A percentile compares a stretch with the other conserved stretches of the same genome.
phyloP scores from a whole-genome alignment of 768 basidiomycete genomes.

The Hysterangium stoloniferum region DNA sequence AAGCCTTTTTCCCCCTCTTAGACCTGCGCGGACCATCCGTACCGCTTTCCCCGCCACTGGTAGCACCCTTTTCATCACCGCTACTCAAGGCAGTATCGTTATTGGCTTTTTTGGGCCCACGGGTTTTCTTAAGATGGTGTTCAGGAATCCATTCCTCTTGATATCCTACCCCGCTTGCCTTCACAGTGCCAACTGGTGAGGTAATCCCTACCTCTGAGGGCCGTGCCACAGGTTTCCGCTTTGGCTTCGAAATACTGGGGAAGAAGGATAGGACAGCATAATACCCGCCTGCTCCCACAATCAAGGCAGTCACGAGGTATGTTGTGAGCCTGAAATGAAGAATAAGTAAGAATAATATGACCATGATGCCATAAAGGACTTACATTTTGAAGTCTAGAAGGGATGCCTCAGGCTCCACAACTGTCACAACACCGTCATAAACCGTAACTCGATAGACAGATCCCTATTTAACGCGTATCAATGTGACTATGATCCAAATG shows the following conservation, averaged over 20 bases:
- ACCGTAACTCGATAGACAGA: slow-evolving; percentile 54
- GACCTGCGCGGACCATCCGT: slow-evolving; percentile 10
- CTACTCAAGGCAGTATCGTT: slow-evolving; percentile 35
- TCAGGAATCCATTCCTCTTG: slow-evolving; percentile 93
- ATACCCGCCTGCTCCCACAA: slow-evolving; percentile 59
- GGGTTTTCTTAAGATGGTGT: slow-evolving; percentile 65
- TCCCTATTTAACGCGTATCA: slow-evolving; percentile 31
- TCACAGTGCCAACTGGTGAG: slow-evolving; percentile 48
- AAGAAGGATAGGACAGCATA: slow-evolving; percentile 57
- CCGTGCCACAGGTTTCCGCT: slow-evolving; percentile 27
- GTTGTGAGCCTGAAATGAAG: slow-evolving; percentile 42
- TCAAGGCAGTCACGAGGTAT: slow-evolving; percentile 58
- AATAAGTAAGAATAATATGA: background rate
- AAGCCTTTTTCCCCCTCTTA: slow-evolving; percentile 11
- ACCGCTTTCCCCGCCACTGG: slow-evolving; percentile 12
- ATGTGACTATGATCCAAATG: background rate
- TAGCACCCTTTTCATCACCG: slow-evolving; percentile 42
- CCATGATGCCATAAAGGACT: slow-evolving; percentile 21
- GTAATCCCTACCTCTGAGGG: slow-evolving; percentile 36
- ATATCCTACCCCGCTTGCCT: slow-evolving; percentile 62
- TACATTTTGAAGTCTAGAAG: slow-evolving; percentile 78
- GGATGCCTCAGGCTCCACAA: slow-evolving; percentile 74
- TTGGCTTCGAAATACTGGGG: slow-evolving; percentile 45
- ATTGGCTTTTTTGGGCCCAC: slow-evolving; percentile 36
- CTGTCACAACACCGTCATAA: slow-evolving; percentile 66